Percentiles rank a stretch among this genome's conserved stretches.
Conservation (phyloP, 2,329 filamentous ascomycete species). For the Clarireedia paspali region DNA sequence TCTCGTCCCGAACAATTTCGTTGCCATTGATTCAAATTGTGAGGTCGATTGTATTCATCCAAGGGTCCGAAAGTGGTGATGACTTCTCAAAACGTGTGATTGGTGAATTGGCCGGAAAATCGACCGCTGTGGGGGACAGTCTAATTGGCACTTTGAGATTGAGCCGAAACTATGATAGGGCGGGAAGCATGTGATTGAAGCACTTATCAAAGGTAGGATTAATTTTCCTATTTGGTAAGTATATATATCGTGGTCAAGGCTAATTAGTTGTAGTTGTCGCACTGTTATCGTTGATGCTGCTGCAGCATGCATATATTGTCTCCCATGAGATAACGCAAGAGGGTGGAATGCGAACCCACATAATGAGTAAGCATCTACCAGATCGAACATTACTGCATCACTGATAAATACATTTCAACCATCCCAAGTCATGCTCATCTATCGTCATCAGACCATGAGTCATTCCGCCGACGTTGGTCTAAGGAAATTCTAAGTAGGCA, state of each 20-base stretch:
- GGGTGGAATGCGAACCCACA: too few species aligned
- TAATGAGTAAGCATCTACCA: too few species aligned
- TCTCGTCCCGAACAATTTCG: neutral
- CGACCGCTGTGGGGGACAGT: slow-evolving; percentile 9
- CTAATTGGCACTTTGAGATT: neutral
- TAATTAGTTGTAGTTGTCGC: neutral
- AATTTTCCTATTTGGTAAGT: neutral
- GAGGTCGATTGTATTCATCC: slow-evolving; percentile 1
- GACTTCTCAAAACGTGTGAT: slow-evolving; percentile 7
- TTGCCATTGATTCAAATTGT: neutral
- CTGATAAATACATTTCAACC: too few species aligned
- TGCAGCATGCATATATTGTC: too few species aligned
- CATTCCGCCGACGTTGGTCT: too few species aligned
- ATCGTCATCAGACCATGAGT: too few species aligned
- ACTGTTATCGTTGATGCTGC: too few species aligned
- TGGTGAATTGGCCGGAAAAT: slow-evolving; percentile 18
- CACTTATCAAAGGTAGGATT: neutral
- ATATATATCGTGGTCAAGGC: neutral
- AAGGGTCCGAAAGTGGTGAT: slow-evolving; percentile 3
- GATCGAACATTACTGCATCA: too few species aligned
- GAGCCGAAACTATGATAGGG: neutral
- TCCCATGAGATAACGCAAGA: too few species aligned
- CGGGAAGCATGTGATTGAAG: neutral
- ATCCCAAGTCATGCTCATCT: too few species aligned
- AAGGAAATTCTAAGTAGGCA: too few species aligned